These are phyloP conservation scores for Mycena pura DNA, from an alignment of 768 basidiomycete genomes.

Conservation along the genomic window DNA sequence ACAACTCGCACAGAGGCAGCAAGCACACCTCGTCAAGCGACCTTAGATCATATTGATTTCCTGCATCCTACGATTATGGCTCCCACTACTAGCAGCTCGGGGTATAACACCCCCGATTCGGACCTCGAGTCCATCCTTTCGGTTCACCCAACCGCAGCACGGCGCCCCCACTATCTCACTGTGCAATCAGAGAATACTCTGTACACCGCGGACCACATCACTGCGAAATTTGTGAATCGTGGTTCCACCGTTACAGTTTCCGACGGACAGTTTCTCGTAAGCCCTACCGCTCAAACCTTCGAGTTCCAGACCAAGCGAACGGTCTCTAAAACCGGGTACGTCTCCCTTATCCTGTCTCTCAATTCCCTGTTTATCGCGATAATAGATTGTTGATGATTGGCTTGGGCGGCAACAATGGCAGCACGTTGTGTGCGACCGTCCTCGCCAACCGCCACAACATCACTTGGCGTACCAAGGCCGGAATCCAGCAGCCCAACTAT, in stretches of 20 bases:
- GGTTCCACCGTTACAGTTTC: slow-evolving; percentile 72
- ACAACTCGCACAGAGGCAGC: slow-evolving; percentile 87
- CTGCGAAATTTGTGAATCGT: slow-evolving; percentile 81
- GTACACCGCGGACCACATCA: slow-evolving; percentile 86
- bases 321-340: slow-evolving; percentile 92
- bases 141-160: slow-evolving; percentile 86
- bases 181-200: slow-evolving; percentile 83
- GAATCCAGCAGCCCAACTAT: slow-evolving; percentile 95
- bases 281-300: slow-evolving; percentile 78
- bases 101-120: slow-evolving; percentile 75
- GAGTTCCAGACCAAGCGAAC: slow-evolving; percentile 91
- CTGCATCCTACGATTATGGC: slow-evolving; percentile 51
- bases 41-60: slow-evolving; percentile 54
- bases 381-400: slow-evolving; percentile 95
- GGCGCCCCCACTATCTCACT: slow-evolving; percentile 76
- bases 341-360: slow-evolving; percentile 27
- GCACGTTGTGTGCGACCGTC: slow-evolving; percentile 92
- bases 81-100: slow-evolving; percentile 63
- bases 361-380: slow-evolving; percentile 11
- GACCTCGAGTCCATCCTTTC: slow-evolving; percentile 72
- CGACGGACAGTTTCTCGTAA: slow-evolving; percentile 79
- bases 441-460: slow-evolving; percentile 96
- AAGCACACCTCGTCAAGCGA: slow-evolving; percentile 83
- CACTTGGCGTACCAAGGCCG: slow-evolving; percentile 92
- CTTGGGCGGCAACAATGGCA: slow-evolving; percentile 96